Evolutionary conservation across 2,329 filamentous ascomycete genomes (phyloP).

Genomic region (Scytalidium lignicola): DNA sequence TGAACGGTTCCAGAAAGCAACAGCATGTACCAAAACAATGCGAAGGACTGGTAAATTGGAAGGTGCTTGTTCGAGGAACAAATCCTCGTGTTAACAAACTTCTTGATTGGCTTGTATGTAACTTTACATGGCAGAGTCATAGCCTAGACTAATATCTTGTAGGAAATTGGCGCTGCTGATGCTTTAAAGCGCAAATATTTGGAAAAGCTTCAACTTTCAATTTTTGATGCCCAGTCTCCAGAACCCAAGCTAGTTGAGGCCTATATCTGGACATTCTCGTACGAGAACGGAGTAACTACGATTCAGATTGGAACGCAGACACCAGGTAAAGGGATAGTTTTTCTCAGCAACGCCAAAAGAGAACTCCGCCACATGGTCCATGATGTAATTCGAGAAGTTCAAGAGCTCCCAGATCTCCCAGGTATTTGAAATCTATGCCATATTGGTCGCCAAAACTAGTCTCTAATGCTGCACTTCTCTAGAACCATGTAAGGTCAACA

Average conservation of each 20-base stretch:
- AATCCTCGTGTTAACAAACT: conserved; percentile 17
- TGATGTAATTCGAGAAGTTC: neutral
- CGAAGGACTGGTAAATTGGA: conserved; percentile 8
- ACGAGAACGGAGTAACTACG: conserved; percentile 7
- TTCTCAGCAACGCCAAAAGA: neutral
- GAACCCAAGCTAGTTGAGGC: conserved; percentile 17
- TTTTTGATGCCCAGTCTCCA: conserved; percentile 8
- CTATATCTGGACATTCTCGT: conserved; percentile 17
- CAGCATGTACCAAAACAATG: conserved; percentile 4
- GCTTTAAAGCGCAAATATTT: conserved; percentile 17
- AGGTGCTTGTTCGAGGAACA: conserved; percentile 12
- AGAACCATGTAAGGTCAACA: conserved; percentile 3
- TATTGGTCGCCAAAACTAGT: neutral
- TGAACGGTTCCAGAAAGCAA: conserved; percentile 5
- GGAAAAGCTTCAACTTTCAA: conserved; percentile 18
- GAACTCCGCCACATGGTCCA: neutral
- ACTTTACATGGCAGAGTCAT: neutral
- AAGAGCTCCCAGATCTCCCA: neutral
- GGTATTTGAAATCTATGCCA: neutral
- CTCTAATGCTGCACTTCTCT: neutral
- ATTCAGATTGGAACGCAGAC: neutral
- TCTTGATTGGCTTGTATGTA: conserved; percentile 20
- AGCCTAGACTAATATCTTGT: conserved; percentile 2
- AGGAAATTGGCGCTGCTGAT: conserved; percentile 19
- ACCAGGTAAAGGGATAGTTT: neutral